phyloP scores from a whole-genome alignment of 306 rosid genomes.

The Ormosia semicastrata region DNA sequence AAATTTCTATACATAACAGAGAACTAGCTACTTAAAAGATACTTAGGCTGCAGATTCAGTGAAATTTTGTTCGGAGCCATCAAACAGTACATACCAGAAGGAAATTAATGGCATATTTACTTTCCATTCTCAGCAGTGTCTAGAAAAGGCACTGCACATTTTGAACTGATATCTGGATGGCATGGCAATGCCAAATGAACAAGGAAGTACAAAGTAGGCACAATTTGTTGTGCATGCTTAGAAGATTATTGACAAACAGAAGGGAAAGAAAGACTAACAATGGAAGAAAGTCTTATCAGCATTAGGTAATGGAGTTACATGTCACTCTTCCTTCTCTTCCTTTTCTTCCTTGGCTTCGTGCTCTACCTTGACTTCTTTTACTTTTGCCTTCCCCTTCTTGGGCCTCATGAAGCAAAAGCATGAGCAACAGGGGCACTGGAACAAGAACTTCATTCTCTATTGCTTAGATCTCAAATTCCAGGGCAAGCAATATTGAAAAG shows the following conservation, averaged over 20 bases:
- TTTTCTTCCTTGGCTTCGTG: slow-evolving; percentile 35
- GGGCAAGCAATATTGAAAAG: neutral
- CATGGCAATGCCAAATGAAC: slow-evolving; percentile 2
- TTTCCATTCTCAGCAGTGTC: neutral
- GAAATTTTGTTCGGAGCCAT: neutral
- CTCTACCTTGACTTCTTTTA: slow-evolving; percentile 27
- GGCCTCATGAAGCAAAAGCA: slow-evolving; percentile 47
- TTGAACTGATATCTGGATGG: neutral
- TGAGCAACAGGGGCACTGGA: slow-evolving; percentile 38
- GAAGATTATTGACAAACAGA: neutral
- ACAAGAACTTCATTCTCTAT: slow-evolving; percentile 35
- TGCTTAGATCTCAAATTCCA: slow-evolving; percentile 20
- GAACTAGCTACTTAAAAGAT: neutral
- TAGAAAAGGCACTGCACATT: neutral
- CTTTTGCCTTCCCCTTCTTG: slow-evolving; percentile 40
- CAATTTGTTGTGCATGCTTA: neutral
- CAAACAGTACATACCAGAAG: neutral
- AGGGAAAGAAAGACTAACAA: neutral
- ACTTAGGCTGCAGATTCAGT: neutral
- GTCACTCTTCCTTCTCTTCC: slow-evolving; percentile 41
- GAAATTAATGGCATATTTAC: neutral
- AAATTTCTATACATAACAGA: neutral
- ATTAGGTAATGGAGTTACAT: neutral
- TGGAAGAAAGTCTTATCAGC: neutral
- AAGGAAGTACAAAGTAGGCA: slow-evolving; percentile 6